Conservation (phyloP, 768 basidiomycete genomes). For the Boletus vinaceobasis region DNA sequence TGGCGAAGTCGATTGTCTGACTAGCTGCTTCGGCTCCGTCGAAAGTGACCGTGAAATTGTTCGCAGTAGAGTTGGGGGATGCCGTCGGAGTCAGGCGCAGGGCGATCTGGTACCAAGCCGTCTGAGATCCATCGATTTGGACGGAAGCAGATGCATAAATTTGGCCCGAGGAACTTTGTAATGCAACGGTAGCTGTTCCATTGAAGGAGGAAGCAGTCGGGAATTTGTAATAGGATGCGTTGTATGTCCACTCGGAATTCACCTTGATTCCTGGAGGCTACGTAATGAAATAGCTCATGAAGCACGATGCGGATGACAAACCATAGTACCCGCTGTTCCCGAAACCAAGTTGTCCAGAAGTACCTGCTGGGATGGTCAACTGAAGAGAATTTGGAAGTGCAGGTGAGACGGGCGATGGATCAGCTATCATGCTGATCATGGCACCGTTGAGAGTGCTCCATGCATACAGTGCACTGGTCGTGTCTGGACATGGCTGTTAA, state of each 20-base stretch:
- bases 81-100: slow-evolving; percentile 42
- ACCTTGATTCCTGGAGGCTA: slow-evolving; percentile 50
- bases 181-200: slow-evolving; percentile 40
- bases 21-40: slow-evolving; percentile 40
- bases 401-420: slow-evolving; percentile 48
- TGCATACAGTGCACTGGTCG: slow-evolving; percentile 43
- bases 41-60: slow-evolving; percentile 53
- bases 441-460: slow-evolving; percentile 53
- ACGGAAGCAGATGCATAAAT: slow-evolving; percentile 41
- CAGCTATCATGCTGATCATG: slow-evolving; percentile 47
- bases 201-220: slow-evolving; percentile 40
- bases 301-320: slow-evolving; percentile 17
- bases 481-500: slow-evolving; percentile 33
- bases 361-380: slow-evolving; percentile 41
- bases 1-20: slow-evolving; percentile 50
- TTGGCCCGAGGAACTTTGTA: slow-evolving; percentile 43
- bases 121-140: slow-evolving; percentile 40
- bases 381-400: slow-evolving; percentile 63
- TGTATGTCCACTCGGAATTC: slow-evolving; percentile 48
- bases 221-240: slow-evolving; percentile 57
- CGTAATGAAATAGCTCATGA: background rate
- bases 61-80: slow-evolving; percentile 41
- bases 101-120: slow-evolving; percentile 48
- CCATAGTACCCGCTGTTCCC: slow-evolving; percentile 59
- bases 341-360: slow-evolving; percentile 45